Conservation (phyloP, 2,329 filamentous ascomycete genomes). For the Pezicula neosporulosa region DNA sequence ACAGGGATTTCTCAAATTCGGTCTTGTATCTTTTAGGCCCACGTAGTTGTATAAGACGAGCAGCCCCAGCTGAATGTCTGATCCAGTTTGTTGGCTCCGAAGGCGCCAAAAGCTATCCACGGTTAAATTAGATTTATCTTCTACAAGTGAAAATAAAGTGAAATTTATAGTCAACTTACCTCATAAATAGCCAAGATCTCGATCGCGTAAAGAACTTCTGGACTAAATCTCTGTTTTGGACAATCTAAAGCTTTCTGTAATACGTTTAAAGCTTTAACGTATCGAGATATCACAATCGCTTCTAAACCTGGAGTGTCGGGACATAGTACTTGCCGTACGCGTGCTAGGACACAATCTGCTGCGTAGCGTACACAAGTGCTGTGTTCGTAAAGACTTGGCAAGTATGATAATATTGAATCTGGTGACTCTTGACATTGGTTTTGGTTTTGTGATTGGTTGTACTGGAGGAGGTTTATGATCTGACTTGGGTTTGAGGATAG, state of each 20-base stretch:
- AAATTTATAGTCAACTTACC: slow-evolving; percentile 13
- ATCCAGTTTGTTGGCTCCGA: slow-evolving; percentile 26
- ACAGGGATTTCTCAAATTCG: slow-evolving; percentile 33
- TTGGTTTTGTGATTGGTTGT: slow-evolving; percentile 11
- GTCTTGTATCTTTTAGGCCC: slow-evolving; percentile 26
- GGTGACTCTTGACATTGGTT: too few species aligned
- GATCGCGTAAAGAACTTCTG: slow-evolving; percentile 22
- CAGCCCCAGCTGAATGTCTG: slow-evolving; percentile 30
- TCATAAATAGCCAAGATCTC: slow-evolving; percentile 23
- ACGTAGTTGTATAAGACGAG: slow-evolving; percentile 27
- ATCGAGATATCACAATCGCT: slow-evolving; percentile 13
- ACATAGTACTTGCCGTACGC: slow-evolving; percentile 21
- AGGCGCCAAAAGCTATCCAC: slow-evolving; percentile 28
- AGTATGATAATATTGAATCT: slow-evolving; percentile 21
- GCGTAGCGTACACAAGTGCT: slow-evolving; percentile 22
- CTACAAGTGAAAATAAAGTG: slow-evolving; percentile 6
- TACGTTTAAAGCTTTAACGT: slow-evolving; percentile 19
- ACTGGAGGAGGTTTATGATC: slow-evolving; percentile 19
- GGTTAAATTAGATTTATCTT: slow-evolving; percentile 6
- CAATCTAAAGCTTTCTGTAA: slow-evolving; percentile 20
- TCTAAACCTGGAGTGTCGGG: slow-evolving; percentile 11
- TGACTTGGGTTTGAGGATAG: slow-evolving; percentile 17
- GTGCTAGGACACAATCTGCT: slow-evolving; percentile 22
- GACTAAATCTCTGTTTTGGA: slow-evolving; percentile 15
- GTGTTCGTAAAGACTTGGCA: slow-evolving; percentile 23